These are phyloP conservation scores for Candida sojae DNA, from an alignment of 1,139 yeast genomes.

Conservation along the genomic window DNA sequence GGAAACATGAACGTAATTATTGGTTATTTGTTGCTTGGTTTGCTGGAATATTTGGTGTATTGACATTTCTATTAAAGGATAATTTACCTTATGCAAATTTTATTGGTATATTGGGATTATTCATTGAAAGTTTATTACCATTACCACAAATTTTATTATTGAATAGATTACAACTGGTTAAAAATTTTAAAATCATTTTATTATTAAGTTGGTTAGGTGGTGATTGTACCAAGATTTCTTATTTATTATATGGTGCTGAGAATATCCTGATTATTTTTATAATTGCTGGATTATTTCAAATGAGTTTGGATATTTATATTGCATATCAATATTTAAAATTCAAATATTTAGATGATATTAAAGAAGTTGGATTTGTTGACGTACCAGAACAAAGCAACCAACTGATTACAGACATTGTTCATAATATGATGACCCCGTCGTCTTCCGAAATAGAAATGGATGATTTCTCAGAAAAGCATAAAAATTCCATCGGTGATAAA, in stretches of 20 bases:
- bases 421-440: slow-evolving; percentile 3
- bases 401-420: slow-evolving; percentile 13
- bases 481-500: not conserved
- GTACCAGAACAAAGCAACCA: not conserved
- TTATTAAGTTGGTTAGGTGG: slow-evolving; percentile 88
- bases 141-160: slow-evolving; percentile 82
- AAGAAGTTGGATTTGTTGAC: not conserved
- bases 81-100: slow-evolving; percentile 50
- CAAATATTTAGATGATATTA: slow-evolving; percentile 14
- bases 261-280: slow-evolving; percentile 70
- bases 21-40: slow-evolving; percentile 69
- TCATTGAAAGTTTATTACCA: slow-evolving; percentile 82
- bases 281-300: slow-evolving; percentile 80
- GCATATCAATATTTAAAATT: slow-evolving; percentile 74
- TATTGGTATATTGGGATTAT: slow-evolving; percentile 71
- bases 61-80: slow-evolving; percentile 48
- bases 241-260: slow-evolving; percentile 70
- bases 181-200: slow-evolving; percentile 76
- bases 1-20: slow-evolving; percentile 62
- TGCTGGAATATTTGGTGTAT: slow-evolving; percentile 33
- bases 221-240: slow-evolving; percentile 74
- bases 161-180: slow-evolving; percentile 65
- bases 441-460: slow-evolving; percentile 8
- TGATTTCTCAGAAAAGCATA: slow-evolving; percentile 1
- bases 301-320: slow-evolving; percentile 71